phyloP scores from a whole-genome alignment of 805 yeast species.

The Komagataella pseudopastoris region DNA sequence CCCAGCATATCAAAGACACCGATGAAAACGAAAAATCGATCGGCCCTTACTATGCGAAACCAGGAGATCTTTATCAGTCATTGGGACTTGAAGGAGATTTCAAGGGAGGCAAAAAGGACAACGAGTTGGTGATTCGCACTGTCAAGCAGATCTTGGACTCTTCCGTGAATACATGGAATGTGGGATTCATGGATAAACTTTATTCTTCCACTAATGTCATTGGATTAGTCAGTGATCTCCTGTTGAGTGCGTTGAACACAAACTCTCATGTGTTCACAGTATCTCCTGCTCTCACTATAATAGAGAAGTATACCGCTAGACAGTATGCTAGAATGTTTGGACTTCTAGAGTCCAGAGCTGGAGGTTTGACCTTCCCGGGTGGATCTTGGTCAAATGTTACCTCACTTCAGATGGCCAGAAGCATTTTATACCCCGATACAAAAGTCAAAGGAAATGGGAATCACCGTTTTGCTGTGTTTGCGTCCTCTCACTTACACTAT shows the following conservation, averaged over 20 bases:
- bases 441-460: slow-evolving; percentile 41
- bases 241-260: slow-evolving; percentile 61
- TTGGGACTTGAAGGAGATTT: slow-evolving; percentile 13
- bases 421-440: slow-evolving; percentile 54
- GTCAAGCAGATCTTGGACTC: slow-evolving; percentile 32
- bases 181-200: slow-evolving; percentile 72
- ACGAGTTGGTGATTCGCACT: slow-evolving; percentile 12
- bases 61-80: slow-evolving; percentile 26
- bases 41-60: slow-evolving; percentile 36
- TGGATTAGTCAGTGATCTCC: slow-evolving; percentile 61
- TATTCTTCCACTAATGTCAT: slow-evolving; percentile 82
- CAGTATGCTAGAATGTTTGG: slow-evolving; percentile 61
- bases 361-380: slow-evolving; percentile 78
- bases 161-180: slow-evolving; percentile 79
- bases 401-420: slow-evolving; percentile 64
- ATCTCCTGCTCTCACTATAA: slow-evolving; percentile 64
- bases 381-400: slow-evolving; percentile 83
- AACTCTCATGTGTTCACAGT: slow-evolving; percentile 81
- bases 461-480: slow-evolving; percentile 51
- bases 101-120: slow-evolving; percentile 7
- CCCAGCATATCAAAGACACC: slow-evolving; percentile 36
- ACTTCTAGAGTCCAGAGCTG: slow-evolving; percentile 39
- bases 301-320: slow-evolving; percentile 55
- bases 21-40: slow-evolving; percentile 29
- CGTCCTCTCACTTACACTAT: slow-evolving; percentile 66